Conservation (phyloP, 2,329 filamentous ascomycete species). For the Neocatenulostroma microsporum region DNA sequence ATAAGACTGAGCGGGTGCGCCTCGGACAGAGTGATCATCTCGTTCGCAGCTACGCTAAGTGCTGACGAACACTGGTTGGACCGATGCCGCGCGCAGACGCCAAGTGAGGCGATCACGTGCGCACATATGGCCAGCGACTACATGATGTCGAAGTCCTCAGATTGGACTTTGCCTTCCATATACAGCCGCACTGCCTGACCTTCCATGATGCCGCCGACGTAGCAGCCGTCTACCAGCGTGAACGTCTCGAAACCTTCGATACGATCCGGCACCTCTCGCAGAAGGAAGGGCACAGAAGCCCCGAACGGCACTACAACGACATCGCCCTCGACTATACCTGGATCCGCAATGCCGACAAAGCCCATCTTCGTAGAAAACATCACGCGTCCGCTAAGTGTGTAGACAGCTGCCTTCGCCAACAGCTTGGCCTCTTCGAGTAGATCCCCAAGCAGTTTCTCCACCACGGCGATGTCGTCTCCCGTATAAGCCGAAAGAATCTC, state of each 20-base stretch:
- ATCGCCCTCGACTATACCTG: not conserved
- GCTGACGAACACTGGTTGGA: no score
- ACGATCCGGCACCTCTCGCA: not conserved
- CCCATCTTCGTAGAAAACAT: conserved; percentile 1
- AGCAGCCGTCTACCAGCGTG: conserved; percentile 3
- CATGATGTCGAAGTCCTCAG: not conserved
- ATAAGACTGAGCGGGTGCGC: no score
- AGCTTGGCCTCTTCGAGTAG: no score
- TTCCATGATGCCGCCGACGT: conserved; percentile 3
- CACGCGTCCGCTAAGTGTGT: not conserved
- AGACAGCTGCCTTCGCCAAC: no score
- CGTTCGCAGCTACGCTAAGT: no score
- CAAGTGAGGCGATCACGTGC: no score
- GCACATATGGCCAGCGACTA: no score
- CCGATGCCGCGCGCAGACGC: no score
- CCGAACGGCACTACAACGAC: conserved; percentile 1
- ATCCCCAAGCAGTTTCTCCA: no score
- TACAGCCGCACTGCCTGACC: not conserved
- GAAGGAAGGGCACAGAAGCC: conserved; percentile 3
- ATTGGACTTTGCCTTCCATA: not conserved
- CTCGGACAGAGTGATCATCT: no score
- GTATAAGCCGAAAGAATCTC: no score
- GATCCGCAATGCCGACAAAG: conserved; percentile 1
- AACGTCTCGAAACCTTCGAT: not conserved
- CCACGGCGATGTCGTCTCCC: no score